Conservation (phyloP, 2,329 filamentous ascomycete genomes). For the Diaporthe vexans region DNA sequence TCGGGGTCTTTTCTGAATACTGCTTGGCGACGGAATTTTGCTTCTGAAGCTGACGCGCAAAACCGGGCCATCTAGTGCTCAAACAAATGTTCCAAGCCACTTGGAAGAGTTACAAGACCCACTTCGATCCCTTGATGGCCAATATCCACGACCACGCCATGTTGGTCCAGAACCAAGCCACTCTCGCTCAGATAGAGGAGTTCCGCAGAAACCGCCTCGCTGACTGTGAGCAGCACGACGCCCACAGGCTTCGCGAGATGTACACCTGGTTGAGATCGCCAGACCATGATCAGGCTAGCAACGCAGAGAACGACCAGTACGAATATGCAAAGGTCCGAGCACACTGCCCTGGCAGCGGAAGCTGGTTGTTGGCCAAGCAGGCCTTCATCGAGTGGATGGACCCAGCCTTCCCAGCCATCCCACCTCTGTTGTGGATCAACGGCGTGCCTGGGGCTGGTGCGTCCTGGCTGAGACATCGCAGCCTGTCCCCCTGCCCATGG, state of each 20-base stretch:
- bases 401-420: slow-evolving; percentile 41
- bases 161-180: slow-evolving; percentile 50
- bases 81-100: slow-evolving; percentile 50
- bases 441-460: slow-evolving; percentile 57
- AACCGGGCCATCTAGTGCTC: slow-evolving; percentile 45
- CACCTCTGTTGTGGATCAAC: slow-evolving; percentile 53
- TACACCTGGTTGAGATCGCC: slow-evolving; percentile 39
- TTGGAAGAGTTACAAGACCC: slow-evolving; percentile 50
- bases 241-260: slow-evolving; percentile 38
- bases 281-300: not conserved
- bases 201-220: not conserved
- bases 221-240: not conserved
- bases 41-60: not conserved
- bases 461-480: not conserved
- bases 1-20: not conserved
- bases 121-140: slow-evolving; percentile 48
- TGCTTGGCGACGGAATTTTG: not conserved
- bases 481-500: not conserved
- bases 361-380: slow-evolving; percentile 50
- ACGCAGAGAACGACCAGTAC: slow-evolving; percentile 11
- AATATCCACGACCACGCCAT: slow-evolving; percentile 48
- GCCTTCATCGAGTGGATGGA: slow-evolving; percentile 47
- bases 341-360: slow-evolving; percentile 44
- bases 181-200: slow-evolving; percentile 47
- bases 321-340: slow-evolving; percentile 39